Evolutionary conservation across 148 eudicot species (phyloP).

Genomic region (Arctostaphylos glauca): DNA sequence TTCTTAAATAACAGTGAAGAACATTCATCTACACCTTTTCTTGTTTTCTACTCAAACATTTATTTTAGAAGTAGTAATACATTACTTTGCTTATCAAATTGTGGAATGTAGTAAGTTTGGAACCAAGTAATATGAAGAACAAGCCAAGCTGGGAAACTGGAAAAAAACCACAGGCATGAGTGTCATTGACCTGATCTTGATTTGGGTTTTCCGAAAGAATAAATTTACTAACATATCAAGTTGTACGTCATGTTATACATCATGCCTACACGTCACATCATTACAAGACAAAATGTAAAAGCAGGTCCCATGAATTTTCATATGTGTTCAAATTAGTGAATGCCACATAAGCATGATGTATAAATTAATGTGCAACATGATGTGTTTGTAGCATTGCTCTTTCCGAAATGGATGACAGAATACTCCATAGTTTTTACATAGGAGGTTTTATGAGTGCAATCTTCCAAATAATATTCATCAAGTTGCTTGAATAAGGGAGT

Average conservation of each 20-base stretch:
- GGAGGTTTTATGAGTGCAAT: background rate
- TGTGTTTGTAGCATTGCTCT: no score
- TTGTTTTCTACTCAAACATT: background rate
- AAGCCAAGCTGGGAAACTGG: background rate
- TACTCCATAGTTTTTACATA: background rate
- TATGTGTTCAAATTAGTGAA: no score
- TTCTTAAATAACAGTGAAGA: background rate
- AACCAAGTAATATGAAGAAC: background rate
- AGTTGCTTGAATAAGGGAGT: background rate
- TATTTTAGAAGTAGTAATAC: background rate
- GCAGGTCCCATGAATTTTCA: no score
- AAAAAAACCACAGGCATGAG: background rate
- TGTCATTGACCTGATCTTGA: constrained; percentile 1
- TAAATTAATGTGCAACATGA: no score
- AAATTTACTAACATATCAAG: no score
- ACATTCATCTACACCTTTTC: background rate
- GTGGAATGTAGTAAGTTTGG: background rate
- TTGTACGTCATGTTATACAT: no score
- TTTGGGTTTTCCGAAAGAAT: background rate
- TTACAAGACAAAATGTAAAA: no score
- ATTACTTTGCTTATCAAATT: background rate
- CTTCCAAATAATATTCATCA: background rate
- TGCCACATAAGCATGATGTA: no score
- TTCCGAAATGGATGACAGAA: background rate
- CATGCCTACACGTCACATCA: no score